A percentile compares a stretch with the other conserved stretches of the same genome.
phyloP scores from a whole-genome alignment of 2,329 filamentous ascomycete genomes.

The Thermoascus crustaceus region DNA sequence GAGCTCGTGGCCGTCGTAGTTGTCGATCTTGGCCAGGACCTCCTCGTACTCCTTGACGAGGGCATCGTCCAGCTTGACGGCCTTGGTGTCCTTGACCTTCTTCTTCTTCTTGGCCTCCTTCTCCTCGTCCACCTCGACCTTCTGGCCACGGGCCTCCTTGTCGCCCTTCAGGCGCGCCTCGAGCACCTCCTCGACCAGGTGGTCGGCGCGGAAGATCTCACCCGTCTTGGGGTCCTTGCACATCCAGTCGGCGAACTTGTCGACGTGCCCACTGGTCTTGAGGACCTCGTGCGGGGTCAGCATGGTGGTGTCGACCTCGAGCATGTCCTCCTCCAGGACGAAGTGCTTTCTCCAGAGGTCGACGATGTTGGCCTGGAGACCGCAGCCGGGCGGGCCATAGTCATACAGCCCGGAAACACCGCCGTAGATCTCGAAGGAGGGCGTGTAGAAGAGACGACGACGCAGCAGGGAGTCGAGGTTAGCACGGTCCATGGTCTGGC shows the following conservation, averaged over 20 bases:
- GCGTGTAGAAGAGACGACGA: conserved; percentile 88
- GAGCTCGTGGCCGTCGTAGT: conserved; percentile 81
- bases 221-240: conserved; percentile 97
- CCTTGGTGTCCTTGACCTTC: conserved; percentile 65
- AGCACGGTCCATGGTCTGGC: conserved; percentile 77
- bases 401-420: conserved; percentile 85
- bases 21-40: conserved; percentile 87
- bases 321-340: conserved; percentile 87
- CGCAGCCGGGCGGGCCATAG: conserved; percentile 82
- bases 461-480: conserved; percentile 78
- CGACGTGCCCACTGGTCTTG: conserved; percentile 93
- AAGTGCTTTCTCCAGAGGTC: conserved; percentile 91
- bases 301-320: conserved; percentile 89
- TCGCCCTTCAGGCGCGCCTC: conserved; percentile 81
- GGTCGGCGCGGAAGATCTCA: conserved; percentile 91
- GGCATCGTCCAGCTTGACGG: conserved; percentile 77
- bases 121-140: conserved; percentile 57
- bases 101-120: conserved; percentile 89
- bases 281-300: conserved; percentile 88
- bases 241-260: conserved; percentile 99
- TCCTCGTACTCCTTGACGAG: conserved; percentile 86
- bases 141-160: conserved; percentile 82
- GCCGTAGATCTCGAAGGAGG: conserved; percentile 91
- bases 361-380: conserved; percentile 78
- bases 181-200: conserved; percentile 90